Conservation (phyloP, 495 filamentous ascomycete species). For the Acidomyces sp. region DNA sequence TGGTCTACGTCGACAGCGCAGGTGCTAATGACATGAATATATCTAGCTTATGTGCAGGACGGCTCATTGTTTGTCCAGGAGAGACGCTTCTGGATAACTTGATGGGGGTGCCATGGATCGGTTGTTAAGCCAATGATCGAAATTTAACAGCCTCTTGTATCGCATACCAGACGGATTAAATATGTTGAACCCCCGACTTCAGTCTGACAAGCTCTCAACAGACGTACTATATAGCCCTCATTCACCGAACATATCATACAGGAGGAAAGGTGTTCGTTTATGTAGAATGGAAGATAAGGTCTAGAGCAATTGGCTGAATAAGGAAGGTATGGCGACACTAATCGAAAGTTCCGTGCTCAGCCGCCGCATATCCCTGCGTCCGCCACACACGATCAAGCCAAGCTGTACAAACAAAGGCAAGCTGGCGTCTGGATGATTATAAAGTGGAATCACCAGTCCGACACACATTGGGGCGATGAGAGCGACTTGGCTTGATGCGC, state of each 20-base stretch:
- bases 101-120: too few relatives aligned
- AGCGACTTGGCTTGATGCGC: background rate
- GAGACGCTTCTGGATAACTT: too few relatives aligned
- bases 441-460: background rate
- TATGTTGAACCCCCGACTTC: background rate
- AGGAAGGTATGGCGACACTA: background rate
- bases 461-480: background rate
- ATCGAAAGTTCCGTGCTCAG: background rate
- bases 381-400: slow-evolving; percentile 1
- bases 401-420: slow-evolving; percentile 5
- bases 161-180: background rate
- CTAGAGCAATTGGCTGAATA: too few relatives aligned
- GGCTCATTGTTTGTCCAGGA: too few relatives aligned
- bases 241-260: background rate
- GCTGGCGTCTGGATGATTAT: background rate
- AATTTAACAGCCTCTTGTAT: background rate
- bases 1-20: too few relatives aligned
- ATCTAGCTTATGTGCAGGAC: too few relatives aligned
- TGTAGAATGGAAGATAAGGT: background rate
- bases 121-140: too few relatives aligned
- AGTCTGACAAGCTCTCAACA: background rate
- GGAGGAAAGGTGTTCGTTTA: background rate
- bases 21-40: too few relatives aligned
- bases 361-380: background rate
- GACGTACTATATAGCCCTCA: background rate